Conservation (phyloP, 2,329 filamentous ascomycete species). For the Colletotrichum cereale region DNA sequence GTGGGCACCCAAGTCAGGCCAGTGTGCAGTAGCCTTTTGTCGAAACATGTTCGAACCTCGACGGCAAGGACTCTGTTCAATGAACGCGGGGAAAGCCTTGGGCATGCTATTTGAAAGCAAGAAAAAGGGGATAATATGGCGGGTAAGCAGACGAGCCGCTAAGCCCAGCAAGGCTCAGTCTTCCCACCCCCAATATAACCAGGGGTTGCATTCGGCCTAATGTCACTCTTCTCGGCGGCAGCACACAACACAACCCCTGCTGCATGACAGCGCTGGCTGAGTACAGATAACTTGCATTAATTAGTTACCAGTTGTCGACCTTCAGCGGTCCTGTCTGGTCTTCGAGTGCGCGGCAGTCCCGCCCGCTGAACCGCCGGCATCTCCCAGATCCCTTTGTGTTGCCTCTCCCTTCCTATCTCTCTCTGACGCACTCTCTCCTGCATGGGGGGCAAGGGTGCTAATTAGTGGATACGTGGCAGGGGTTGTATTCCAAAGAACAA, state of each 20-base stretch:
- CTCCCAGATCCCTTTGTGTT: background rate
- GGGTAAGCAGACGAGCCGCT: conserved; percentile 27
- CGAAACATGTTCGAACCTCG: background rate
- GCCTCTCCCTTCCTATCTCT: background rate
- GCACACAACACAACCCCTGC: conserved; percentile 16
- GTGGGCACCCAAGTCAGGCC: background rate
- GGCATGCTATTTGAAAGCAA: conserved; percentile 30
- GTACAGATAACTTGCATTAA: conserved; percentile 28
- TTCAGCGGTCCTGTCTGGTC: background rate
- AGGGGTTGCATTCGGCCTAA: conserved; percentile 27
- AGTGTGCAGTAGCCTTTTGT: background rate
- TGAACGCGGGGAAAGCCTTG: conserved; percentile 30
- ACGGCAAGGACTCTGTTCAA: conserved; percentile 11
- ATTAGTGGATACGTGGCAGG: conserved; percentile 18
- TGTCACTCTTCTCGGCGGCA: conserved; percentile 26
- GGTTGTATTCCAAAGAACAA: conserved; percentile 7
- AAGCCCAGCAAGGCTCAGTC: conserved; percentile 37
- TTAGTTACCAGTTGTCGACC: conserved; percentile 17
- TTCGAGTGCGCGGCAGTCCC: too few relatives aligned
- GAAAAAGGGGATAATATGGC: conserved; percentile 26
- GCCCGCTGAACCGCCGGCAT: conserved; percentile 28
- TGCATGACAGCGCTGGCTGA: conserved; percentile 22
- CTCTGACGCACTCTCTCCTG: background rate
- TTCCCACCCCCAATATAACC: conserved; percentile 26
- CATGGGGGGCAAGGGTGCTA: background rate